Evolutionary conservation across 257 asterid genomes (phyloP), one percentile per base, ranked within the genome.

Genomic region (Leptodermis oblonga): DNA sequence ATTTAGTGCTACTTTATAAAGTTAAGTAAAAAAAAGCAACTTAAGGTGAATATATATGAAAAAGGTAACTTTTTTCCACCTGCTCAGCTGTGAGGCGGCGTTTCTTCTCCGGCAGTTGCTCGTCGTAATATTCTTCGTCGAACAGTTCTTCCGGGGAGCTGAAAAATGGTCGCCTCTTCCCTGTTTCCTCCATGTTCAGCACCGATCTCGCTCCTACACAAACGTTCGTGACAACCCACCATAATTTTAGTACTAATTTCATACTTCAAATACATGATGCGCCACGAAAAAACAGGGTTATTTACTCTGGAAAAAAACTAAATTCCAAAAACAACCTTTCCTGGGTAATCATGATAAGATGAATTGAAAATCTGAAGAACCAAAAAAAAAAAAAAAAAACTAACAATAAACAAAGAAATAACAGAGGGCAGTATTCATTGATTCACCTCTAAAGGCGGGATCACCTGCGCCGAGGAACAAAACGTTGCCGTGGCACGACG

Each of bases 11-110:
- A 22, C 64, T 48, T 17, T 43, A n/a, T 4, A 15, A 30, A 26
- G 1, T 28, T 26, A 48, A 69, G 25, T 9, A 20, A 17, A 53
- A 30, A 31, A 52, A 52, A 30, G 15, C 42, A 25, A 55, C 43
- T 25, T 52, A 23, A 73, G 3, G 56, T 15, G 14, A 30, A 52
- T 20, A 30, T 9, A 26, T 7, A 30, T 31, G 23, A 43, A 13
- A 15, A 52, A 8, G 33, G 20, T 2, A 2, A 69, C 67, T 69
- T 43, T 17, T 70, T n/a, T 42, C 51, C 56, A 92, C 98, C 96
- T 94, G 99, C 73, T 94, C 97, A 36, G 90, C 73, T 54, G 92
- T 84, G 76, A 94, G 97, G 15, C 99, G 97, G 76, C 99, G 97
- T 77, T 94, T 94, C 87, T 91, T 94, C 76, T 87, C 99, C 82